Evolutionary conservation across 2,329 filamentous ascomycete species (phyloP).

Genomic region (Cercospora sp.): DNA sequence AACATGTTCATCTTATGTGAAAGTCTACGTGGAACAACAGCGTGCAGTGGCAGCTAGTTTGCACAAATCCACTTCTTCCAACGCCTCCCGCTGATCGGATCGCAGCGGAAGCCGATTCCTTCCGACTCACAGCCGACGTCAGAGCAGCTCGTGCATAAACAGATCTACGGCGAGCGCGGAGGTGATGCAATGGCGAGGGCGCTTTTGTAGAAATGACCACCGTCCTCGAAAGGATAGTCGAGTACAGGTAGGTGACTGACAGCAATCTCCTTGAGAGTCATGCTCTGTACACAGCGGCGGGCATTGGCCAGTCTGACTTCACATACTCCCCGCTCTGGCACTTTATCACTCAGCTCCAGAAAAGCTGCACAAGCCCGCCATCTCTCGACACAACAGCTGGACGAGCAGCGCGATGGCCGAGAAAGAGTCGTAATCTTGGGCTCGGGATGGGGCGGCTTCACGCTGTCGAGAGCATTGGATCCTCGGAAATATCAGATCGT

Average conservation of each 20-base stretch:
- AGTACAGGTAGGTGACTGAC: neutral
- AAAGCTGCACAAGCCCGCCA: slow-evolving; percentile 20
- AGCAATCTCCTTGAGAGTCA: neutral
- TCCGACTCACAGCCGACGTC: neutral
- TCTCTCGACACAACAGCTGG: slow-evolving; percentile 32
- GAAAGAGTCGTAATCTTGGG: slow-evolving; percentile 72
- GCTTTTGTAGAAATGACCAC: neutral
- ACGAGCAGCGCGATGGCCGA: slow-evolving; percentile 32
- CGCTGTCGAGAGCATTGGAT: slow-evolving; percentile 70
- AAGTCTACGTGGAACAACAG: neutral
- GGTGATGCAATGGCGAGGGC: neutral
- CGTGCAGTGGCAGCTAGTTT: neutral
- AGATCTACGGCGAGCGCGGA: neutral
- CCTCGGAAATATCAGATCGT: slow-evolving; percentile 69
- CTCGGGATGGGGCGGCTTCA: slow-evolving; percentile 67
- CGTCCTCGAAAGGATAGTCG: neutral
- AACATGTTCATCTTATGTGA: neutral
- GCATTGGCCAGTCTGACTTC: slow-evolving; percentile 4
- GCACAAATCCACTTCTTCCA: neutral
- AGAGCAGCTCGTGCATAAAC: neutral
- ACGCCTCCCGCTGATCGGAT: neutral
- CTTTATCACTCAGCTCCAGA: neutral
- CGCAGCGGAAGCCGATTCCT: neutral
- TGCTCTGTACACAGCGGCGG: slow-evolving; percentile 14
- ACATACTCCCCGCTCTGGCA: neutral